A percentile compares a stretch with the other conserved stretches of the same genome.
These are phyloP conservation scores for Protomyces inundatus DNA, from an alignment of 1,139 yeast genomes.

Conservation along the genomic window DNA sequence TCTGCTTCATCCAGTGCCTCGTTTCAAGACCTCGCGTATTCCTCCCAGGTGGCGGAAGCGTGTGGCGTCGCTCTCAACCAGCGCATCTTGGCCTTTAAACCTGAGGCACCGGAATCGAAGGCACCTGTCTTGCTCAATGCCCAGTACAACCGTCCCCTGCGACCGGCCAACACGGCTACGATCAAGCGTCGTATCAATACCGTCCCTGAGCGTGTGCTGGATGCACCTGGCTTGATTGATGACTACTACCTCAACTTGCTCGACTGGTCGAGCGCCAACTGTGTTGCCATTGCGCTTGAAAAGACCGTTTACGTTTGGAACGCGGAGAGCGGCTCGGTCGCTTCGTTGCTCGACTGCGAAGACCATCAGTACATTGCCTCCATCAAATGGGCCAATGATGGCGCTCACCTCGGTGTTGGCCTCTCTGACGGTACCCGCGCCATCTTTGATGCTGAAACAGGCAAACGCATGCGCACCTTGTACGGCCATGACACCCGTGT, in stretches of 20 bases:
- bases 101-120: conserved; percentile 72
- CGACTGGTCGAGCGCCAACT: conserved; percentile 81
- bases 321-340: conserved; percentile 77
- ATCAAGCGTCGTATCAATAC: conserved; percentile 69
- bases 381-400: conserved; percentile 87
- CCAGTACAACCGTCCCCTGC: conserved; percentile 40
- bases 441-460: conserved; percentile 89
- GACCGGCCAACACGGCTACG: conserved; percentile 37
- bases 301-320: conserved; percentile 87
- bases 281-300: conserved; percentile 84
- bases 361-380: conserved; percentile 54
- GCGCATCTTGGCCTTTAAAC: conserved; percentile 80
- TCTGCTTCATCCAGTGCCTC: conserved; percentile 32
- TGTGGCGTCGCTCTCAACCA: conserved; percentile 85
- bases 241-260: conserved; percentile 85
- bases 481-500: conserved; percentile 66
- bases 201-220: conserved; percentile 88
- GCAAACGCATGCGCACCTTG: conserved; percentile 70
- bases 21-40: conserved; percentile 44
- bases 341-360: conserved; percentile 57
- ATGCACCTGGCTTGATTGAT: conserved; percentile 92
- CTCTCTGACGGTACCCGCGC: conserved; percentile 78
- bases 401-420: conserved; percentile 80
- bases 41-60: conserved; percentile 86
- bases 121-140: conserved; percentile 51